Evolutionary conservation across 371 early-diverging fungal species (phyloP).

Genomic region (Actinomortierella ambigua): DNA sequence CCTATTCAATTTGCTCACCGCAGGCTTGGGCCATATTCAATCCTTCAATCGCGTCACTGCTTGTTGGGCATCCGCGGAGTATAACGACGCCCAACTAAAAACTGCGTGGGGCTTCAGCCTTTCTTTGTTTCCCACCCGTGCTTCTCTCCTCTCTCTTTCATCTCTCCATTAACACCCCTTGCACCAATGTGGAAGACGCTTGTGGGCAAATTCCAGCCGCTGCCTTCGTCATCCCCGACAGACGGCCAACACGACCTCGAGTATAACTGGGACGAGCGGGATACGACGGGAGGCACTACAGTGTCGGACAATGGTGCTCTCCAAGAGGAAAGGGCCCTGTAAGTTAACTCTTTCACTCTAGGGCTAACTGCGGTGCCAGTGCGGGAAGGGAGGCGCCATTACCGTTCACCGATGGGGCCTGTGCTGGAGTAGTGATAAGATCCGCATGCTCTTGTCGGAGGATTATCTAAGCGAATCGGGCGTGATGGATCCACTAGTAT

Average conservation of each 20-base stretch:
- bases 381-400: too few species aligned
- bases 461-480: too few species aligned
- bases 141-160: background rate
- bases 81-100: too few species aligned
- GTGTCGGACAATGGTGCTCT: conserved; percentile 34
- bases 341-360: conserved; percentile 7
- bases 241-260: conserved; percentile 42
- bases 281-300: conserved; percentile 29
- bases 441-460: too few species aligned
- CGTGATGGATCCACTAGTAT: background rate
- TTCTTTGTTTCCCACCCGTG: background rate
- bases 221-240: conserved; percentile 31
- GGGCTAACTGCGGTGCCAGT: too few species aligned
- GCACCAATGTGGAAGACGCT: conserved; percentile 44
- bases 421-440: too few species aligned
- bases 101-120: too few species aligned
- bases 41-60: too few species aligned
- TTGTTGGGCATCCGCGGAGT: too few species aligned
- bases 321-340: conserved; percentile 31
- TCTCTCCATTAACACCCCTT: background rate
- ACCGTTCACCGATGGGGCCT: too few species aligned
- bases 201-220: conserved; percentile 46
- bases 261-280: conserved; percentile 41
- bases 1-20: too few species aligned
- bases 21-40: too few species aligned